Conservation (phyloP, 805 yeast species). For the Kuraishia molischiana region DNA sequence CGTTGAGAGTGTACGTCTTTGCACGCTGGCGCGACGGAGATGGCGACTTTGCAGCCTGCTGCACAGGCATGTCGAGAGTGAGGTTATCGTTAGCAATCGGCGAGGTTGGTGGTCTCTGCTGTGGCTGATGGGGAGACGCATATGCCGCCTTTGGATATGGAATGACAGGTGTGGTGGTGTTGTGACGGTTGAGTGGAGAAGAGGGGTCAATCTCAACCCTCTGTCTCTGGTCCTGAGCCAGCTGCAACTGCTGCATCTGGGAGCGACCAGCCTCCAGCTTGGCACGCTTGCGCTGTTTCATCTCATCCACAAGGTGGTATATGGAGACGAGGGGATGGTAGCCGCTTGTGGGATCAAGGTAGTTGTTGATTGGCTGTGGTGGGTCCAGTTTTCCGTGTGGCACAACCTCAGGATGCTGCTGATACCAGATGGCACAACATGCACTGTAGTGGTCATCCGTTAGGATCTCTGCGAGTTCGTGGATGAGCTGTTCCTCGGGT, state of each 20-base stretch:
- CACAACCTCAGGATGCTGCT: background rate
- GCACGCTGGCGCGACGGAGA: conserved; percentile 4
- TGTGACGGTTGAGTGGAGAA: conserved; percentile 7
- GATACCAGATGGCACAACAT: conserved; percentile 53
- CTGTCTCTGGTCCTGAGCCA: conserved; percentile 2
- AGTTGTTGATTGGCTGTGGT: background rate
- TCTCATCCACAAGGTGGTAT: conserved; percentile 80
- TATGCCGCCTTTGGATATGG: conserved; percentile 32
- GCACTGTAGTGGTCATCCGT: conserved; percentile 56
- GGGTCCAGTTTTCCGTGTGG: background rate
- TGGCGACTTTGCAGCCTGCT: conserved; percentile 4
- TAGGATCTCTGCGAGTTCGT: conserved; percentile 48
- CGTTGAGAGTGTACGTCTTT: background rate
- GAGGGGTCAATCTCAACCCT: conserved; percentile 12
- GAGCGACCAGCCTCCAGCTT: conserved; percentile 37
- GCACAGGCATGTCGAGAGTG: conserved; percentile 2
- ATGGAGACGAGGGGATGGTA: conserved; percentile 85
- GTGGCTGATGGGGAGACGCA: conserved; percentile 23
- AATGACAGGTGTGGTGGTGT: conserved; percentile 19
- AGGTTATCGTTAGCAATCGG: background rate
- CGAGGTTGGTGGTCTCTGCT: conserved; percentile 8
- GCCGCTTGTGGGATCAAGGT: conserved; percentile 67
- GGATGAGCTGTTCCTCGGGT: conserved; percentile 43
- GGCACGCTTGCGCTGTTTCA: conserved; percentile 58
- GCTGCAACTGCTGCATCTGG: conserved; percentile 8